A percentile compares a stretch with the other conserved stretches of the same genome.
Evolutionary conservation across 176 grass and related monocot species (phyloP).

Genomic region (Urochloa ruziziensis): DNA sequence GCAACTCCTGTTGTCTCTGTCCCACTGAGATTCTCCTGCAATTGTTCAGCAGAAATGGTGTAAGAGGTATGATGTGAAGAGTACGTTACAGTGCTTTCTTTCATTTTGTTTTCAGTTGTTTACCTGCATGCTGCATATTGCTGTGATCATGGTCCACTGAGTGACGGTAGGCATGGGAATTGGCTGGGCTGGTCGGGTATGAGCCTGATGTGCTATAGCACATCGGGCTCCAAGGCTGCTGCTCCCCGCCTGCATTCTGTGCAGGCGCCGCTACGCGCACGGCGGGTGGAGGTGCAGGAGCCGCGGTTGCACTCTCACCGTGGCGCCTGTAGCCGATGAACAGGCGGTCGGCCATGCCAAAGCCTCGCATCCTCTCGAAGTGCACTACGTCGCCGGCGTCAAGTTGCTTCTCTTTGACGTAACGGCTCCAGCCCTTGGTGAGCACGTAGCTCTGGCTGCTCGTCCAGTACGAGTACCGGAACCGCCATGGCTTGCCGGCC

Average conservation of each 20-base stretch:
- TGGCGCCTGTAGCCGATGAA: constrained; percentile 65
- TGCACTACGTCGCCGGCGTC: constrained; percentile 75
- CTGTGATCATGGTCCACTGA: constrained; percentile 46
- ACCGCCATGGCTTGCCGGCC: constrained; percentile 72
- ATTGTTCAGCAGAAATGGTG: constrained; percentile 26
- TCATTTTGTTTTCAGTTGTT: not conserved
- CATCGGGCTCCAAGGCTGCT: constrained; percentile 64
- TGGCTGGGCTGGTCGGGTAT: constrained; percentile 53
- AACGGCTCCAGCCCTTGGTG: constrained; percentile 96
- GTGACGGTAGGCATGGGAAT: constrained; percentile 39
- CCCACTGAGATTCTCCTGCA: constrained; percentile 41
- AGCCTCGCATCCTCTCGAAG: constrained; percentile 54
- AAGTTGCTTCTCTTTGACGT: constrained; percentile 91
- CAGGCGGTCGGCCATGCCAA: constrained; percentile 41
- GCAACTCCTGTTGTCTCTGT: constrained; percentile 34
- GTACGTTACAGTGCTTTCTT: not conserved
- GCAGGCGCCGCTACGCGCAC: constrained; percentile 12
- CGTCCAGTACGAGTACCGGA: constrained; percentile 97
- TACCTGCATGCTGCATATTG: constrained; percentile 52
- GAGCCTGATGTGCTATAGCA: constrained; percentile 61
- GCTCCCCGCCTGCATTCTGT: constrained; percentile 35
- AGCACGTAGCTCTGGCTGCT: constrained; percentile 99
- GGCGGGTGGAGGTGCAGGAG: not conserved
- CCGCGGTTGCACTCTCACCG: not conserved
- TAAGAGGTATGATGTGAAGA: constrained; percentile 40